Conservation (phyloP, 106 monocot genomes). For the Dioscorea alata region DNA sequence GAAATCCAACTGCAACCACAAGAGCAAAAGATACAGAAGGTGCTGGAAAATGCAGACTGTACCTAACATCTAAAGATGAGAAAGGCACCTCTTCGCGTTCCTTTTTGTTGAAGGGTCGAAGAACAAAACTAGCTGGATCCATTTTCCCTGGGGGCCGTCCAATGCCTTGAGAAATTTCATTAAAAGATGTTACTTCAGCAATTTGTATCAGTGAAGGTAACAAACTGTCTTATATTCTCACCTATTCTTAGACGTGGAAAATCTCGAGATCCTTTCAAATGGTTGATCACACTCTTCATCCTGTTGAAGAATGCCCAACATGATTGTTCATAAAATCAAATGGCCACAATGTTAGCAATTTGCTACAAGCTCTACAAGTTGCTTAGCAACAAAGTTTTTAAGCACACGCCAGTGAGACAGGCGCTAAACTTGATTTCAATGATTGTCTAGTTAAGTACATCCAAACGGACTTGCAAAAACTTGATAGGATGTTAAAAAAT, state of each 20-base stretch:
- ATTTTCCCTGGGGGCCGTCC: slow-evolving; percentile 89
- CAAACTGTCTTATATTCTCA: slow-evolving; percentile 4
- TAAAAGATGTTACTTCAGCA: slow-evolving; percentile 10
- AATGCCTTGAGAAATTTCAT: slow-evolving; percentile 52
- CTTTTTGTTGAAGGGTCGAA: slow-evolving; percentile 69
- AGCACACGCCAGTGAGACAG: no score
- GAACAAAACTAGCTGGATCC: slow-evolving; percentile 77
- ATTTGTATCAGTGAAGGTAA: neutral
- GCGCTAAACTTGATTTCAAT: no score
- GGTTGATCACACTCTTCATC: slow-evolving; percentile 92
- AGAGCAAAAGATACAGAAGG: neutral
- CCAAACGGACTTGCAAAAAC: no score
- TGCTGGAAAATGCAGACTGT: neutral
- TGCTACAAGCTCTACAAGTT: no score
- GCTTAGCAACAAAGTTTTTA: no score
- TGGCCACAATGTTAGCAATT: no score
- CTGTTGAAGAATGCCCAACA: slow-evolving; percentile 19
- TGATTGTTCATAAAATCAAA: no score
- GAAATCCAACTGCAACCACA: slow-evolving; percentile 52
- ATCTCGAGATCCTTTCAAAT: slow-evolving; percentile 74
- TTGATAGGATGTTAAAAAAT: no score
- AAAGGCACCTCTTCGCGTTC: slow-evolving; percentile 76
- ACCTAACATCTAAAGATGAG: neutral
- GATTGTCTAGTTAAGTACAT: no score
- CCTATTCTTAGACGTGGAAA: slow-evolving; percentile 95